phyloP scores from a whole-genome alignment of 2,329 filamentous ascomycete species.

The Xylariales sp. region DNA sequence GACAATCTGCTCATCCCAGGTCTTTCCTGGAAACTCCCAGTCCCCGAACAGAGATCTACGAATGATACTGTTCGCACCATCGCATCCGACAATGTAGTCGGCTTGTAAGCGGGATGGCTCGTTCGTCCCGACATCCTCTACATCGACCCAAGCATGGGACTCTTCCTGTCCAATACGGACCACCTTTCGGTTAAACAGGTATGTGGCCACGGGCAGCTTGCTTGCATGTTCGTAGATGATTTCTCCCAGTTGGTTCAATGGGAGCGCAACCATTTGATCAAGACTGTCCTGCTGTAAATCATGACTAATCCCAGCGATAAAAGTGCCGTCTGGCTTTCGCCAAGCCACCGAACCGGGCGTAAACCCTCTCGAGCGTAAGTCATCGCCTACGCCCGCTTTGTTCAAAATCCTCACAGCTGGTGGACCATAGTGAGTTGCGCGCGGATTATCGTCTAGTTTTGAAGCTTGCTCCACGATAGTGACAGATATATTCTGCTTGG shows the following conservation, averaged over 20 bases:
- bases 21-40: slow-evolving; percentile 40
- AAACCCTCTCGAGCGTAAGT: slow-evolving; percentile 20
- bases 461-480: slow-evolving; percentile 23
- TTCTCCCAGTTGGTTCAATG: slow-evolving; percentile 36
- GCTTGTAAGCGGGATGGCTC: slow-evolving; percentile 25
- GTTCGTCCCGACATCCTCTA: slow-evolving; percentile 18
- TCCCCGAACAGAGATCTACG: slow-evolving; percentile 35
- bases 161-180: slow-evolving; percentile 30
- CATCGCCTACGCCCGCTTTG: slow-evolving; percentile 24
- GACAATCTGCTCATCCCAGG: slow-evolving; percentile 44
- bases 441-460: slow-evolving; percentile 23
- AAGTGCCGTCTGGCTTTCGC: slow-evolving; percentile 19
- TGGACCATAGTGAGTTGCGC: slow-evolving; percentile 26
- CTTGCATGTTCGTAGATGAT: slow-evolving; percentile 33
- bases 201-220: slow-evolving; percentile 25
- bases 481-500: slow-evolving; percentile 18
- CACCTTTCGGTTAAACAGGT: slow-evolving; percentile 37
- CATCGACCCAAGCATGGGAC: slow-evolving; percentile 25
- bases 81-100: slow-evolving; percentile 42
- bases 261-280: slow-evolving; percentile 36
- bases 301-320: slow-evolving; percentile 14
- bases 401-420: slow-evolving; percentile 21
- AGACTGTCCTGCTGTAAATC: slow-evolving; percentile 21
- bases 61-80: slow-evolving; percentile 37
- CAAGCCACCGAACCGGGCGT: slow-evolving; percentile 23